phyloP scores from a whole-genome alignment of 2,329 filamentous ascomycete genomes.

The Exophiala calicioides region DNA sequence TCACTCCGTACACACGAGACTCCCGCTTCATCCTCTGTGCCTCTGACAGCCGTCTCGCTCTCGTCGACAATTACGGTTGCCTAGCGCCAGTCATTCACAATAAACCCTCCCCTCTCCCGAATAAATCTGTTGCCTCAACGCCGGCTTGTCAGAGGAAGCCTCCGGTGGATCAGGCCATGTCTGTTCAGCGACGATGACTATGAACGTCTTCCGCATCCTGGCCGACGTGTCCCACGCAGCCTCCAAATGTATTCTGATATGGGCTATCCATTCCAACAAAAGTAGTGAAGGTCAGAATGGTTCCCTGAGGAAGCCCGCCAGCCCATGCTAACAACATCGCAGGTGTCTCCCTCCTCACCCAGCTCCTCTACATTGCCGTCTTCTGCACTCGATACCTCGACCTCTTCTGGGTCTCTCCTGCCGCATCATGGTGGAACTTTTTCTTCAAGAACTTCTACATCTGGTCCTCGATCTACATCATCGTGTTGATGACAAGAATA shows the following conservation, averaged over 20 bases:
- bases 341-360: constrained; percentile 87
- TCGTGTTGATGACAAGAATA: constrained; percentile 81
- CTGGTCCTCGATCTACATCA: constrained; percentile 77
- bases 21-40: not conserved
- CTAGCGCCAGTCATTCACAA: not conserved
- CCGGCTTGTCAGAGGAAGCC: too few species aligned
- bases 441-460: constrained; percentile 91
- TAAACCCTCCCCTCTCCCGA: too few species aligned
- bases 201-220: constrained; percentile 70
- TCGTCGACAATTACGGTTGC: not conserved
- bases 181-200: constrained; percentile 29
- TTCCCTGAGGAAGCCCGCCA: not conserved
- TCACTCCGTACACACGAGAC: not conserved
- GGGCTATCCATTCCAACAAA: constrained; percentile 82
- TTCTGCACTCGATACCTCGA: constrained; percentile 88
- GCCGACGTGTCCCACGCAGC: constrained; percentile 82
- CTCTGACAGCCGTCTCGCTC: too few species aligned
- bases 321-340: constrained; percentile 16
- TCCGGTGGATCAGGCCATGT: constrained; percentile 7
- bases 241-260: constrained; percentile 88
- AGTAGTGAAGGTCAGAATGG: constrained; percentile 71
- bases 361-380: constrained; percentile 81
- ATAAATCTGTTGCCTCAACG: too few species aligned
- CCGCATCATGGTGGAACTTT: constrained; percentile 64
- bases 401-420: constrained; percentile 58